Conservation (phyloP, 2,329 filamentous ascomycete species). For the Xylariaceae sp. region DNA sequence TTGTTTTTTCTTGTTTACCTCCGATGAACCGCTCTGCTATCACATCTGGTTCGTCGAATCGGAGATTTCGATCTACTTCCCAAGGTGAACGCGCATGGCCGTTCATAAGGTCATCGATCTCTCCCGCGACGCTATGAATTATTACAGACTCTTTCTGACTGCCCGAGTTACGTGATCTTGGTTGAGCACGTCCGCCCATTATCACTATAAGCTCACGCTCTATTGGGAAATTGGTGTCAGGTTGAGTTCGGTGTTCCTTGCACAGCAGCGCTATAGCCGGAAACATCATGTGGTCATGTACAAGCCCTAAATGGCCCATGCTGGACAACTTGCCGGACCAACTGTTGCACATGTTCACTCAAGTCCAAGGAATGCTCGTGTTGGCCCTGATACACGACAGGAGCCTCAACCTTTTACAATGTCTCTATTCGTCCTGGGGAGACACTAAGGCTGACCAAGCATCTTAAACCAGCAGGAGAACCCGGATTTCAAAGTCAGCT, state of each 20-base stretch:
- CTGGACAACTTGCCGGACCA: background rate
- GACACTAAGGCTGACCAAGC: slow-evolving; percentile 6
- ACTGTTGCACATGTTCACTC: slow-evolving; percentile 5
- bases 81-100: background rate
- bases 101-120: background rate
- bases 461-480: background rate
- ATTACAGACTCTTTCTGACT: background rate
- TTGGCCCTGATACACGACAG: slow-evolving; percentile 12
- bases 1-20: background rate
- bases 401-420: background rate
- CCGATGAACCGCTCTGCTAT: background rate
- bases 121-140: slow-evolving; percentile 1
- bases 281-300: slow-evolving; percentile 3
- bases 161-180: background rate
- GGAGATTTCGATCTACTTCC: slow-evolving; percentile 7
- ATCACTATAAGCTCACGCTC: background rate
- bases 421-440: slow-evolving; percentile 11
- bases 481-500: background rate
- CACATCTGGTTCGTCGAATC: background rate
- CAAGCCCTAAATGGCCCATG: slow-evolving; percentile 1
- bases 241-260: slow-evolving; percentile 1
- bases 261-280: background rate
- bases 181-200: background rate
- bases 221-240: background rate
- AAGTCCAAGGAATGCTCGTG: background rate